Percentiles rank a stretch among this genome's conserved stretches.
phyloP scores from a whole-genome alignment of 2,329 filamentous ascomycete species.

The Ophiocordyceps unilateralis region DNA sequence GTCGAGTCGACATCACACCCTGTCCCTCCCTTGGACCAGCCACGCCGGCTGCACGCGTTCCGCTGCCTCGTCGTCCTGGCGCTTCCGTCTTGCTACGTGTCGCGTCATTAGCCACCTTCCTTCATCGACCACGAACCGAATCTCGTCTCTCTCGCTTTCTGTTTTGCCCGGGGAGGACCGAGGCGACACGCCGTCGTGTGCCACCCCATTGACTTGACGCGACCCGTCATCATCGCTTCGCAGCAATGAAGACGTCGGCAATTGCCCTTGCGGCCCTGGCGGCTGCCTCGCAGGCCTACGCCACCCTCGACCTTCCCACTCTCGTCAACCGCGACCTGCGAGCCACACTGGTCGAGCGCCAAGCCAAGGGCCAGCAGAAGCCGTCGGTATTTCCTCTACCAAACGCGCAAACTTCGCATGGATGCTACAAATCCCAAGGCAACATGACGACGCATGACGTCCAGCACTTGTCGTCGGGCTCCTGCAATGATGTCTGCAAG shows the following conservation, averaged over 20 bases:
- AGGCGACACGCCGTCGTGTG: background rate
- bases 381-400: slow-evolving; percentile 19
- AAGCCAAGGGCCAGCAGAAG: slow-evolving; percentile 10
- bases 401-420: slow-evolving; percentile 25
- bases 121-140: background rate
- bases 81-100: background rate
- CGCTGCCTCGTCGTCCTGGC: background rate
- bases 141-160: background rate
- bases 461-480: slow-evolving; percentile 17
- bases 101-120: background rate
- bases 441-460: slow-evolving; percentile 16
- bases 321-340: background rate
- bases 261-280: slow-evolving; percentile 11
- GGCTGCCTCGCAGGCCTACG: slow-evolving; percentile 10
- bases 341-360: background rate
- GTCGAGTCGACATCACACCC: background rate
- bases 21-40: background rate
- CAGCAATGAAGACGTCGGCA: slow-evolving; percentile 14
- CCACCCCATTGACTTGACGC: background rate
- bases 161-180: background rate
- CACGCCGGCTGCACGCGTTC: background rate
- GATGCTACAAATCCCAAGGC: slow-evolving; percentile 30
- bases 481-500: slow-evolving; percentile 23
- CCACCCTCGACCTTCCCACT: slow-evolving; percentile 6
- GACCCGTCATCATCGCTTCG: background rate